These are phyloP conservation scores for Taphrina populina DNA, from an alignment of 1,139 yeast genomes.

Conservation along the genomic window DNA sequence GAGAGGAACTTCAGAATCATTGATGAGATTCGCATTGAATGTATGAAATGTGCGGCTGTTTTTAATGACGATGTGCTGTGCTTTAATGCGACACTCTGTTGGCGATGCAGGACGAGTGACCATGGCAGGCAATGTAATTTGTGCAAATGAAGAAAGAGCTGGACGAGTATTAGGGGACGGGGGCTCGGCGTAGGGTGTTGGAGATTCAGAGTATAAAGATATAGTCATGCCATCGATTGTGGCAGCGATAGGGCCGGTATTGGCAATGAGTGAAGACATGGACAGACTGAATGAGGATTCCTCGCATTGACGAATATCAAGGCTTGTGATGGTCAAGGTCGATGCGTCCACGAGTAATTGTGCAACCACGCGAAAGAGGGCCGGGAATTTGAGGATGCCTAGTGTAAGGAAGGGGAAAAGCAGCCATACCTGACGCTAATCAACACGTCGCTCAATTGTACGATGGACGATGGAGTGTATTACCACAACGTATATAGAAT, in stretches of 20 bases:
- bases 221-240: constrained; percentile 6
- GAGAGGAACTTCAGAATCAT: constrained; percentile 10
- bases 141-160: neutral
- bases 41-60: neutral
- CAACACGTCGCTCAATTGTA: no score
- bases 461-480: no score
- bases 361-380: constrained; percentile 1
- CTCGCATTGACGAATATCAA: constrained; percentile 3
- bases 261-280: neutral
- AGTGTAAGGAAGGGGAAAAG: neutral
- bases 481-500: no score
- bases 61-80: neutral
- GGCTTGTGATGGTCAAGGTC: neutral
- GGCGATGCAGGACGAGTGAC: neutral
- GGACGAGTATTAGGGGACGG: neutral
- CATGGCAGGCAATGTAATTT: neutral
- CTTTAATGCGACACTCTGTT: neutral
- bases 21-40: constrained; percentile 12
- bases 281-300: neutral
- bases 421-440: constrained; percentile 5
- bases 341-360: constrained; percentile 16
- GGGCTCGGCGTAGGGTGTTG: neutral
- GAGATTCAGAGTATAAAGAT: neutral
- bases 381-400: constrained; percentile 2
- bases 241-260: constrained; percentile 15